Percentiles rank a stretch among this genome's conserved stretches.
These are phyloP conservation scores for Cladochytrium replicatum DNA, from an alignment of 192 early-diverging fungal species.

Conservation along the genomic window DNA sequence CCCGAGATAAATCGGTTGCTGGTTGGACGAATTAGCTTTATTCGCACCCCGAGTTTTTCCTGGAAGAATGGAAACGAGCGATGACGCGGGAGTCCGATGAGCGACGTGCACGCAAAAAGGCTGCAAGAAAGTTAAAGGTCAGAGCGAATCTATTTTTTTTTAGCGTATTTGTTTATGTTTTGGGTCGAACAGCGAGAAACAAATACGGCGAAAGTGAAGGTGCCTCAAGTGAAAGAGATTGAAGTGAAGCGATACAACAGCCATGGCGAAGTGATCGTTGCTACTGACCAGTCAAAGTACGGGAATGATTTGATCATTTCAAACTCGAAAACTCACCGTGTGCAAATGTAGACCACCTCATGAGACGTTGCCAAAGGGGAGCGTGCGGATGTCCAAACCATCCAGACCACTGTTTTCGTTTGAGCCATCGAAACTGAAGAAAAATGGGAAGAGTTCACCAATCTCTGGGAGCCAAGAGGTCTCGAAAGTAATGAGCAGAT, in stretches of 20 bases:
- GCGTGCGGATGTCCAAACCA: background rate
- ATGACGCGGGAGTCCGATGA: constrained; percentile 29
- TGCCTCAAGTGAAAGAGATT: constrained; percentile 16
- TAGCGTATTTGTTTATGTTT: background rate
- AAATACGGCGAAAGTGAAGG: constrained; percentile 4
- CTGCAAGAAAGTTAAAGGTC: constrained; percentile 9
- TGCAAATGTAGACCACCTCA: constrained; percentile 3
- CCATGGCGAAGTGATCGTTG: constrained; percentile 21
- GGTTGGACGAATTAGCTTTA: constrained; percentile 13
- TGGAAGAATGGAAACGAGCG: constrained; percentile 33
- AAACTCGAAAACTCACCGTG: constrained; percentile 1
- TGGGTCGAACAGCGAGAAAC: constrained; percentile 1
- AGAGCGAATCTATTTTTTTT: constrained; percentile 22
- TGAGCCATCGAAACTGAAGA: too few species aligned
- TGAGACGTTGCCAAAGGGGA: background rate
- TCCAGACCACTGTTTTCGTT: too few species aligned
- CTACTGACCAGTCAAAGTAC: background rate
- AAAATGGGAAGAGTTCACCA: too few species aligned
- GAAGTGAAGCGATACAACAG: constrained; percentile 31
- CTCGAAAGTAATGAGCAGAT: too few species aligned
- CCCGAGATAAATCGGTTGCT: background rate
- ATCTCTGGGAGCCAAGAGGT: too few species aligned
- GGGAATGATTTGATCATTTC: background rate
- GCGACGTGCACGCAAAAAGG: constrained; percentile 8
- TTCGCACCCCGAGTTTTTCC: constrained; percentile 42